Conservation (phyloP, 768 basidiomycete species). For the Crassisporium funariophilum region DNA sequence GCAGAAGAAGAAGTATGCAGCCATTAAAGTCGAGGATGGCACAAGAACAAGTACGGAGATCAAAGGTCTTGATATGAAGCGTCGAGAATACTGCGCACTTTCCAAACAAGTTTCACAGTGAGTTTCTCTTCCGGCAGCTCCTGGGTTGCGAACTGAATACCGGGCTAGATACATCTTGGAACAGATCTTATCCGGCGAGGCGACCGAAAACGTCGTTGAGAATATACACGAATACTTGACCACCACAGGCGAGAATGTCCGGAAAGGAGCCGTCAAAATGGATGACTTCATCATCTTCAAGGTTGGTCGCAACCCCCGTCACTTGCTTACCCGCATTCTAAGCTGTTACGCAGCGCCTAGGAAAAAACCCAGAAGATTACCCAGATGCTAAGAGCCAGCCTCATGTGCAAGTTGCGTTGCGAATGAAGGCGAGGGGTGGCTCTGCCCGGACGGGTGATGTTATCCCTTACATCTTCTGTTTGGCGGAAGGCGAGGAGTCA, state of each 20-base stretch:
- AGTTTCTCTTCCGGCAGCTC: slow-evolving; percentile 30
- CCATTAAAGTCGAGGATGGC: slow-evolving; percentile 88
- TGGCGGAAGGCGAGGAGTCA: slow-evolving; percentile 69
- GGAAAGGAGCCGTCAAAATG: slow-evolving; percentile 74
- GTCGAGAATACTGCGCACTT: slow-evolving; percentile 89
- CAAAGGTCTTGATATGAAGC: slow-evolving; percentile 99
- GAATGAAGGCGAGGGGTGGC: slow-evolving; percentile 83
- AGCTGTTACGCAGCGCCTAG: slow-evolving; percentile 67
- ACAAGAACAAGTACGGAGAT: slow-evolving; percentile 79
- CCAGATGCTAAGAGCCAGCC: slow-evolving; percentile 95
- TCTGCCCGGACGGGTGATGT: slow-evolving; percentile 88
- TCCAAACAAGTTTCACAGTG: slow-evolving; percentile 94
- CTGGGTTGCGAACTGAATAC: background rate
- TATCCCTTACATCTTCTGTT: slow-evolving; percentile 93
- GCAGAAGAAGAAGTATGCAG: slow-evolving; percentile 99
- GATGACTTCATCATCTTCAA: slow-evolving; percentile 97
- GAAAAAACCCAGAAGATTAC: slow-evolving; percentile 96
- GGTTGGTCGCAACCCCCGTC: slow-evolving; percentile 43
- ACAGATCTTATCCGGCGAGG: slow-evolving; percentile 88
- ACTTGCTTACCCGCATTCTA: background rate
- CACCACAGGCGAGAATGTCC: slow-evolving; percentile 74
- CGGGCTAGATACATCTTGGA: slow-evolving; percentile 80
- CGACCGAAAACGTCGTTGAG: slow-evolving; percentile 86
- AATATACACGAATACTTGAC: slow-evolving; percentile 91
- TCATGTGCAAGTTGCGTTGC: slow-evolving; percentile 93